Evolutionary conservation across 2,329 filamentous ascomycete species (phyloP).

Genomic region (Rhinocladiella similis): DNA sequence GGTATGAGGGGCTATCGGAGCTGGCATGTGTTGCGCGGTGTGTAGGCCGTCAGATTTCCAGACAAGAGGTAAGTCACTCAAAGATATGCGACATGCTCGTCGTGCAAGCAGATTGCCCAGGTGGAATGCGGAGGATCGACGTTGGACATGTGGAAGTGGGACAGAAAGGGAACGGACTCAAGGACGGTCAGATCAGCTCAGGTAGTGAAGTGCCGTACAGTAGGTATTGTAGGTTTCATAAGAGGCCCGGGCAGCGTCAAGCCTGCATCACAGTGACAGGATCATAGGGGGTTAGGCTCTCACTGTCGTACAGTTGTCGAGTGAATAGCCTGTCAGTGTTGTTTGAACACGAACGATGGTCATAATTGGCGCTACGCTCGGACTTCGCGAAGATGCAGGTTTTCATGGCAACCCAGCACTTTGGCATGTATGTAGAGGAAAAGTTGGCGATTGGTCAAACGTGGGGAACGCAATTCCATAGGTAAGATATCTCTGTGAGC

Average conservation of each 20-base stretch:
- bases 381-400: not conserved
- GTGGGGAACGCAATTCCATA: not conserved
- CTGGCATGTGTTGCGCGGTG: not conserved
- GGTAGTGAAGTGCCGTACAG: not conserved
- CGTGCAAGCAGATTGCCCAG: conserved; percentile 1
- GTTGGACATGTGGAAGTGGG: not conserved
- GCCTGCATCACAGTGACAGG: no score
- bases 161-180: not conserved
- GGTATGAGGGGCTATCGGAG: not conserved
- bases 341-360: no score
- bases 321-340: no score
- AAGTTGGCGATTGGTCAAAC: not conserved
- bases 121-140: conserved; percentile 15
- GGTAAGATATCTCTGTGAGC: not conserved
- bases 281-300: no score
- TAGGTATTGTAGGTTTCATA: no score
- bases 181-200: no score
- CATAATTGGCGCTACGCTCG: not conserved
- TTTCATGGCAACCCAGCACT: not conserved
- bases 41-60: no score
- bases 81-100: not conserved
- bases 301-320: no score
- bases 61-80: no score
- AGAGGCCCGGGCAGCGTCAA: no score
- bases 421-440: not conserved